phyloP scores from a whole-genome alignment of 768 basidiomycete species.

The Calocera viscosa region DNA sequence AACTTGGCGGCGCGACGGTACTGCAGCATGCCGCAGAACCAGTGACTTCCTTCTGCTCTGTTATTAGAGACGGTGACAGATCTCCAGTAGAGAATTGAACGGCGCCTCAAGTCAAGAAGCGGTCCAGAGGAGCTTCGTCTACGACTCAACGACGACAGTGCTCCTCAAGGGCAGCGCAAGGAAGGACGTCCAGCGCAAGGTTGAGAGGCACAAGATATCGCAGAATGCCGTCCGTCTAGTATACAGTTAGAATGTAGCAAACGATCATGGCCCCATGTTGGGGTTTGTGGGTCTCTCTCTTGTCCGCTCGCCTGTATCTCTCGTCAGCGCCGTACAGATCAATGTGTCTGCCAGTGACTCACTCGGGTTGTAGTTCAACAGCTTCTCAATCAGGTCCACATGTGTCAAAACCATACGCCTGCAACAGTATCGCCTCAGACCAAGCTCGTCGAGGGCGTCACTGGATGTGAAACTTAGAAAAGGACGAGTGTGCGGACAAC shows the following conservation, averaged over 20 bases:
- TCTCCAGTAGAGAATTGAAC: too few relatives aligned
- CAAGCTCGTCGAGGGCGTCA: constrained; percentile 78
- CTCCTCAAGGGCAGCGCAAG: too few relatives aligned
- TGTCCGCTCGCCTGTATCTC: not conserved
- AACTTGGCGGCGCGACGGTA: too few relatives aligned
- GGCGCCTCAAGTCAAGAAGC: too few relatives aligned
- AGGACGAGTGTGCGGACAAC: not conserved
- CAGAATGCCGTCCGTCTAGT: not conserved
- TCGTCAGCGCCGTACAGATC: not conserved
- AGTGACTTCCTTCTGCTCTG: too few relatives aligned
- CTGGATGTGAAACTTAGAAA: constrained; percentile 30
- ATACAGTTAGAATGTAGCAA: not conserved
- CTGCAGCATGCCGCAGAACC: too few relatives aligned
- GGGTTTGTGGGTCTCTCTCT: not conserved
- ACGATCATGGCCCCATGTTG: not conserved
- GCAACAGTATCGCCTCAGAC: constrained; percentile 90
- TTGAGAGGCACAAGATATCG: not conserved
- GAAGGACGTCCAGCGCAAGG: too few relatives aligned
- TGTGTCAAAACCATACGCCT: constrained; percentile 95
- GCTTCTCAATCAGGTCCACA: constrained; percentile 93
- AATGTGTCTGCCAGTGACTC: constrained; percentile 23
- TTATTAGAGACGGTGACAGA: too few relatives aligned
- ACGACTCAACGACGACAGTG: too few relatives aligned
- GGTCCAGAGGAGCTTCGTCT: too few relatives aligned
- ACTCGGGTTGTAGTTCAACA: constrained; percentile 86